Conservation (phyloP, 495 filamentous ascomycete genomes). For the Penicillium macrosclerotiorum region DNA sequence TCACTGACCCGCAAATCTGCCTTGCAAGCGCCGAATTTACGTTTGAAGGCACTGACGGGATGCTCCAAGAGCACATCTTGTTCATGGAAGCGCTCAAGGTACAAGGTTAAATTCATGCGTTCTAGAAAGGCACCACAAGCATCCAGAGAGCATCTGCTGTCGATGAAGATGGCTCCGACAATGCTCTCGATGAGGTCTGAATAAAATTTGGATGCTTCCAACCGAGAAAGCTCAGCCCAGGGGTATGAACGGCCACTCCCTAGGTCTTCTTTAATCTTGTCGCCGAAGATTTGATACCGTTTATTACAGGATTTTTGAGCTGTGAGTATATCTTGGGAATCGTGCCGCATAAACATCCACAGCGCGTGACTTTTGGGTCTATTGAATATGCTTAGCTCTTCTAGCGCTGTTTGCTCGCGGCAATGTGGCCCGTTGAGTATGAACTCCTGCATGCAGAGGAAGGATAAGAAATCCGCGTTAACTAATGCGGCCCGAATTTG, state of each 20-base stretch:
- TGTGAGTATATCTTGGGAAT: background rate
- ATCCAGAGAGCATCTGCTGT: constrained; percentile 56
- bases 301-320: background rate
- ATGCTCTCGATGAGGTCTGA: constrained; percentile 75
- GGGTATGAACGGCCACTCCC: constrained; percentile 54
- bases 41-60: background rate
- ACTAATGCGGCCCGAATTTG: constrained; percentile 63
- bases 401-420: background rate
- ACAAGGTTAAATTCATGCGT: constrained; percentile 25
- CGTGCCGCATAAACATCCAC: constrained; percentile 3
- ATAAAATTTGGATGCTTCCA: constrained; percentile 43
- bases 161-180: constrained; percentile 74
- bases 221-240: constrained; percentile 60
- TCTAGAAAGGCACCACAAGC: constrained; percentile 54
- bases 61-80: background rate
- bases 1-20: background rate
- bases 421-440: constrained; percentile 7
- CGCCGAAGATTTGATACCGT: constrained; percentile 28
- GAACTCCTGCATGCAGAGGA: constrained; percentile 55
- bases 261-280: constrained; percentile 47
- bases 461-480: constrained; percentile 73
- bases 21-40: background rate
- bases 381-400: background rate
- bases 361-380: background rate
- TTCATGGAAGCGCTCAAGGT: background rate